A percentile compares a stretch with the other conserved stretches of the same genome.
Conservation (phyloP, 768 basidiomycete species). For the Krasilnikovozyma curviuscula region DNA sequence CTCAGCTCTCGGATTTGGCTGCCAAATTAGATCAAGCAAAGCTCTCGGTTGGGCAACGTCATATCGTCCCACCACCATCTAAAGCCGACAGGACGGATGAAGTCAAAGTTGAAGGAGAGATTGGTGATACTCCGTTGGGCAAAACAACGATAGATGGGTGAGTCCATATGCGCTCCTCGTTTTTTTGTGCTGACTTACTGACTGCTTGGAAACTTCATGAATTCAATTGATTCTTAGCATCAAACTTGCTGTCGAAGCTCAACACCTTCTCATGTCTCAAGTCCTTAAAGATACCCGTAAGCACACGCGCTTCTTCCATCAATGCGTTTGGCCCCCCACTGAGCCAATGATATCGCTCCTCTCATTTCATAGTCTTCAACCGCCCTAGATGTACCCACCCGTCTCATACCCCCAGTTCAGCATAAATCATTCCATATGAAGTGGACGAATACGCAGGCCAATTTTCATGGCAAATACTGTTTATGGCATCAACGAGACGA, state of each 20-base stretch:
- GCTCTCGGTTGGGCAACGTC: slow-evolving; percentile 5
- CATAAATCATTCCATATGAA: too few relatives aligned
- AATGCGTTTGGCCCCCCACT: too few relatives aligned
- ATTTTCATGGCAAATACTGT: too few relatives aligned
- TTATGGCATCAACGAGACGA: too few relatives aligned
- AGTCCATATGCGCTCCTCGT: slow-evolving; percentile 12
- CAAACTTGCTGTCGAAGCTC: slow-evolving; percentile 74
- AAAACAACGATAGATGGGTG: slow-evolving; percentile 87
- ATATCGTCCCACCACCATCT: slow-evolving; percentile 3
- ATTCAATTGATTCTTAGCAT: slow-evolving; percentile 34
- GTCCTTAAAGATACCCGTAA: slow-evolving; percentile 83
- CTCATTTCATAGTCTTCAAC: too few relatives aligned
- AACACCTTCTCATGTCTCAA: slow-evolving; percentile 83
- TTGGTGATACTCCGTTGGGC: slow-evolving; percentile 49
- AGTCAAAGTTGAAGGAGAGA: slow-evolving; percentile 58
- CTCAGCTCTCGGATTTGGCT: slow-evolving; percentile 72
- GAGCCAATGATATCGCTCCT: too few relatives aligned
- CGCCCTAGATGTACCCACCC: too few relatives aligned
- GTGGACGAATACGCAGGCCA: too few relatives aligned
- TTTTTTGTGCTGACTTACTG: neutral
- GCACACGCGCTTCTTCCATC: too few relatives aligned
- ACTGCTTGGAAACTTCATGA: neutral
- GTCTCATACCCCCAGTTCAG: too few relatives aligned
- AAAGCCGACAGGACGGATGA: slow-evolving; percentile 16
- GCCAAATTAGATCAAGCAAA: slow-evolving; percentile 45